These are phyloP conservation scores for Scheffersomyces stambukii DNA, from an alignment of 1,139 yeast species.

Conservation along the genomic window DNA sequence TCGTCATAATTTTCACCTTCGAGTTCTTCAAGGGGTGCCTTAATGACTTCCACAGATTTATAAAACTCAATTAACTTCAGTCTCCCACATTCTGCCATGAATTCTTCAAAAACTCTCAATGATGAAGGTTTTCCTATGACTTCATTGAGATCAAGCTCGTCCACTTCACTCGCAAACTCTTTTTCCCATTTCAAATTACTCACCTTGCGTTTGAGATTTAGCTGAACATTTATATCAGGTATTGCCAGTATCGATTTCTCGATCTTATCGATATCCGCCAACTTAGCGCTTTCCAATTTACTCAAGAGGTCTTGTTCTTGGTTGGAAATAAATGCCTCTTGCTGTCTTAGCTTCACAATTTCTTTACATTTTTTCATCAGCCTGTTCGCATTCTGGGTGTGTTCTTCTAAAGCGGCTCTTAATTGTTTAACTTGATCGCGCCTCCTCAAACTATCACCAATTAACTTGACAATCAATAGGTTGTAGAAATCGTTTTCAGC, in stretches of 20 bases:
- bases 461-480: conserved; percentile 52
- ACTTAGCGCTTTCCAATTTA: too few species aligned
- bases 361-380: conserved; percentile 5
- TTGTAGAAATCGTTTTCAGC: conserved; percentile 81
- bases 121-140: conserved; percentile 1
- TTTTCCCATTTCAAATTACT: too few species aligned
- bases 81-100: conserved; percentile 47
- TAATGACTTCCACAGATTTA: conserved; percentile 61
- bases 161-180: too few species aligned
- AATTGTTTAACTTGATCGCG: conserved; percentile 72
- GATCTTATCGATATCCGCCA: too few species aligned
- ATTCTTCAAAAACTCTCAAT: conserved; percentile 49
- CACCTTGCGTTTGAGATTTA: too few species aligned
- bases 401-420: conserved; percentile 66
- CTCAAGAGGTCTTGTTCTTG: background rate
- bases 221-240: too few species aligned
- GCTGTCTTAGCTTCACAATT: conserved; percentile 5
- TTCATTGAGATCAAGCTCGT: background rate
- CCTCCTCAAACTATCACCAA: conserved; percentile 68
- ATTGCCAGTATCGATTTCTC: too few species aligned
- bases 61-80: conserved; percentile 54
- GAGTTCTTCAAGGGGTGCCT: conserved; percentile 68
- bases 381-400: conserved; percentile 29
- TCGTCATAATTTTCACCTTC: conserved; percentile 19
- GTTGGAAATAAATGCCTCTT: background rate